Evolutionary conservation across 331 rosid genomes (phyloP), one percentile per base, ranked within the genome.

Genomic region (Arachis monticola): DNA sequence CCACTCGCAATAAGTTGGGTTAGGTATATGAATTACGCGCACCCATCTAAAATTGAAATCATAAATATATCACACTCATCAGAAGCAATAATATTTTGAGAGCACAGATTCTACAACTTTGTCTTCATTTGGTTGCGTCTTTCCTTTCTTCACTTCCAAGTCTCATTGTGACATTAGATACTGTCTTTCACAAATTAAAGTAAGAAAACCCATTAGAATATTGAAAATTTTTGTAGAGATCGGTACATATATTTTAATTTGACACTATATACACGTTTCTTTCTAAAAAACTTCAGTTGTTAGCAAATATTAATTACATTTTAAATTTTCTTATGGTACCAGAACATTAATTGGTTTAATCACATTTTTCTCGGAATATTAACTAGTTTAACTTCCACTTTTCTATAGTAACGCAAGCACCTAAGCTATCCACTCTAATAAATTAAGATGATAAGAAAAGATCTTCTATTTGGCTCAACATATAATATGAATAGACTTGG

Each of bases 71-170:
- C 52, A 52, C 61, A 64, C 72, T 42, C 52, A 22, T 22, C 27
- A 70, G 76, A 74, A 64, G 9, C 35, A 75, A 62, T 60, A 53
- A 32, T 22, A 22, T 59, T 59, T 52, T 60, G 13, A 45, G 69
- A 53, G 47, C 35, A 52, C 32, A 59, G 59, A 22, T 22, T 22
- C 27, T 22, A 55, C 52, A 69, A 67, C 67, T 69, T 63, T 68
- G 46, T 79, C 32, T 62, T 68, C 65, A 67, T n/a, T n/a, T 60
- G 73, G 47, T 35, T 69, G 55, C 74, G 69, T 79, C 67, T 71
- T 76, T 74, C 76, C 69, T 74, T 77, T 78, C 82, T 76, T 81
- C 86, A 11, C 55, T 72, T 75, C 77, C 48, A 73, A 83, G 80
- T 83, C 66, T 56, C 38, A 51, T 17, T 38, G 32, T 62, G 55